A percentile compares a stretch with the other conserved stretches of the same genome.
These are phyloP conservation scores for Isatis tinctoria DNA, from an alignment of 345 rosid genomes.

Conservation along the genomic window DNA sequence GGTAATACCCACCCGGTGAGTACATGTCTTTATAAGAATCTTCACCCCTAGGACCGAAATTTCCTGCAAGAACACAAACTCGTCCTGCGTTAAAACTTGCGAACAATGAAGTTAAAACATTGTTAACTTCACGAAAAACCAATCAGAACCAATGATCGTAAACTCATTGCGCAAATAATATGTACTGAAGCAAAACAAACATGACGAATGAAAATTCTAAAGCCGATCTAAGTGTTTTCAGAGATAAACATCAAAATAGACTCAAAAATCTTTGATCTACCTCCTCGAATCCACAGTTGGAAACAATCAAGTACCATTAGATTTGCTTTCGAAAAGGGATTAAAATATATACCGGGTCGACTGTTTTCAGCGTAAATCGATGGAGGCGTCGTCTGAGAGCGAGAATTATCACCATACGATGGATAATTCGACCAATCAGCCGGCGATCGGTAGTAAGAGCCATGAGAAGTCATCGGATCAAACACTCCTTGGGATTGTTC, in stretches of 20 bases:
- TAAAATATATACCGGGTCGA: conserved; percentile 12
- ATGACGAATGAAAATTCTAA: neutral
- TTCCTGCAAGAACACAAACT: conserved; percentile 35
- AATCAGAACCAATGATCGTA: neutral
- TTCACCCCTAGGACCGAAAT: conserved; percentile 33
- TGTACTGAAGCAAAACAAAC: neutral
- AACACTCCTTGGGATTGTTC: conserved; percentile 10
- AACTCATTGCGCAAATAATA: neutral
- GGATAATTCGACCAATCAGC: conserved; percentile 12
- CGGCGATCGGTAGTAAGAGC: conserved; percentile 14
- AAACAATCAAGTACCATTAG: neutral
- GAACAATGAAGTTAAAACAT: neutral
- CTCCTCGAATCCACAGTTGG: neutral
- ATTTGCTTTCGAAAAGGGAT: neutral
- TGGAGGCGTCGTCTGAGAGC: conserved; percentile 6
- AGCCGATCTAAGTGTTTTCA: neutral
- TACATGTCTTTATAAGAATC: conserved; percentile 34
- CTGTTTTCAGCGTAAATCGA: conserved; percentile 14
- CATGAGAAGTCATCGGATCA: conserved; percentile 22
- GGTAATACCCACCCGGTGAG: conserved; percentile 21
- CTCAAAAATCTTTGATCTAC: neutral
- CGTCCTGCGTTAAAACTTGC: neutral
- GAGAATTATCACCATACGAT: conserved; percentile 1
- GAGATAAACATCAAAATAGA: neutral
- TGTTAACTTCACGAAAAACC: neutral